Base-by-base conservation (phyloP, 169 alveolate species). In the Plasmodium billcollinsi region DNA sequence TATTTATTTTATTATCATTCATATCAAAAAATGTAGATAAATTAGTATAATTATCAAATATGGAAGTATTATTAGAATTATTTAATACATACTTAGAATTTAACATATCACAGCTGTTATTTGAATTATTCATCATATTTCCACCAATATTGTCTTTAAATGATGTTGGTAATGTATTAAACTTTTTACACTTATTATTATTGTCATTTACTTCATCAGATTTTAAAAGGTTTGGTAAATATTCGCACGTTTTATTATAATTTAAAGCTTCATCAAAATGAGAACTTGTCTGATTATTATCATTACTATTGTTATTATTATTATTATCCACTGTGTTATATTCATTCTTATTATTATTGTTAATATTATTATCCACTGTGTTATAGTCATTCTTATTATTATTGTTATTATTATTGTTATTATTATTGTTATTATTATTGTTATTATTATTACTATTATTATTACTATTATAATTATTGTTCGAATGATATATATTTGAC, bases 211-310 rank as follows among this genome's bases (percentile, higher is more conserved):
- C 24, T 45, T 58, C 89, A 18, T 76, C 75, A 59, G 61, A 4
- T 15, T 49, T 33, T 39, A 39, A 39, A 39, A 39, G 47, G 29
- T 54, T 47, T 52, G 89, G 78, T 26, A 78, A n/a, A 66, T 66
- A 78, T 78, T 78, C 89, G 45, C 80, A 78, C 9, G 89, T 58
- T 70, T 45, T 78, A 61, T 62, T 74, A 47, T 78, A 78, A 58
- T 45, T 56, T 59, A 78, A 14, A 47, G 21, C 61, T 26, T 78
- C 75, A 18, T 47, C 20, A 66, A 74, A 20, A 2, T 26, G 56
- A 18, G 14, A 14, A 14, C 65, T 26, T 0, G 7, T 18, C 20
- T 20, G 29, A 8, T 9, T 50, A n/a, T 47, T 54, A 24, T 18
- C 21, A 62, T 5, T 20, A 24, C 24, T 62, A 11, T 20, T 66